Percentiles rank a stretch among this genome's conserved stretches.
Conservation (phyloP, 371 early-diverging fungal genomes). For the Mucor mucedo region DNA sequence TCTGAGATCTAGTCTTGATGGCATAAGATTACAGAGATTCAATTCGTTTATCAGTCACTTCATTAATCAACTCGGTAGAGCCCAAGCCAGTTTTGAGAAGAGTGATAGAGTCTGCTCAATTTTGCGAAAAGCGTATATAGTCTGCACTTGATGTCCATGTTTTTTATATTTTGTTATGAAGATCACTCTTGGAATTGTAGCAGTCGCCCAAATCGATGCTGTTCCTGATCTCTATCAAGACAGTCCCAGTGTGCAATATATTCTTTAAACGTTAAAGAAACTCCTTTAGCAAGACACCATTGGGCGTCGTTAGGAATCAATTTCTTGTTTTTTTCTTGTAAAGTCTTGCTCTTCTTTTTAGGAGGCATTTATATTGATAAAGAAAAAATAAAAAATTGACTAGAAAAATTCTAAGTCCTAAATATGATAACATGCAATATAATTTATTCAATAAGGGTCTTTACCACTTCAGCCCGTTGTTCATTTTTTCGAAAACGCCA, state of each 20-base stretch:
- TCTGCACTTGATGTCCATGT: conserved; percentile 25
- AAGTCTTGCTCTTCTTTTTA: too few species aligned
- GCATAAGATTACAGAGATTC: conserved; percentile 13
- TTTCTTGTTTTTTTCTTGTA: not conserved
- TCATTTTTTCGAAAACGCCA: not conserved
- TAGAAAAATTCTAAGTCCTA: too few species aligned
- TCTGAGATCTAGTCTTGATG: conserved; percentile 13
- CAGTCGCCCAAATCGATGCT: conserved; percentile 23
- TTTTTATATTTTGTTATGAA: conserved; percentile 23
- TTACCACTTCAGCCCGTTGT: too few species aligned
- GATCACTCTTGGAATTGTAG: conserved; percentile 19
- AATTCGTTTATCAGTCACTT: conserved; percentile 16
- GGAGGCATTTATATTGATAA: too few species aligned
- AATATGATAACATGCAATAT: too few species aligned
- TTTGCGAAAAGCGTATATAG: conserved; percentile 15
- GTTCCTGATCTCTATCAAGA: conserved; percentile 26
- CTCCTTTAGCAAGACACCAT: conserved; percentile 29
- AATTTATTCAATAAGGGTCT: too few species aligned
- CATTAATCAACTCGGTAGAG: conserved; percentile 12
- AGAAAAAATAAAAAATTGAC: too few species aligned
- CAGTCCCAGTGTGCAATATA: conserved; percentile 27
- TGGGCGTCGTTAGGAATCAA: conserved; percentile 23
- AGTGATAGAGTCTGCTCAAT: conserved; percentile 10
- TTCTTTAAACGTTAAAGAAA: conserved; percentile 22
- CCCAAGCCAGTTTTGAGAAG: conserved; percentile 21